phyloP scores from a whole-genome alignment of 495 filamentous ascomycete genomes.

The Penicillium antarcticum region DNA sequence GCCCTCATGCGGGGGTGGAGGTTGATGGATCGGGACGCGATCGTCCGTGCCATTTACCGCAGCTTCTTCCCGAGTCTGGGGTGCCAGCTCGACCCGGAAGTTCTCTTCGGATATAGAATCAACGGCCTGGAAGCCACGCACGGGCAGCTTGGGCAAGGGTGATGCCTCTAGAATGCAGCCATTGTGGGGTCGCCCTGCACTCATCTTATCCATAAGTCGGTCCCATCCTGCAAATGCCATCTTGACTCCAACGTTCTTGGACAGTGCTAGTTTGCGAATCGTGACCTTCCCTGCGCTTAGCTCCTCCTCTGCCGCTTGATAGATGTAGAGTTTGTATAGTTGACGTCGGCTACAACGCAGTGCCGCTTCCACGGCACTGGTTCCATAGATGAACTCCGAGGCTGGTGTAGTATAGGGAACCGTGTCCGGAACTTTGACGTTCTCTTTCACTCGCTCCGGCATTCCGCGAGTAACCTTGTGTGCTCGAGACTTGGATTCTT shows the following conservation, averaged over 20 bases:
- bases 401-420: conserved; percentile 81
- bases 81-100: conserved; percentile 58
- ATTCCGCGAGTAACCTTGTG: conserved; percentile 25
- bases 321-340: conserved; percentile 82
- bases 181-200: conserved; percentile 81
- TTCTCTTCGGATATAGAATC: conserved; percentile 29
- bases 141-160: conserved; percentile 69
- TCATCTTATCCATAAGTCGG: conserved; percentile 77
- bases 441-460: conserved; percentile 38
- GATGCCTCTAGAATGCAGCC: conserved; percentile 86
- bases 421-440: conserved; percentile 47
- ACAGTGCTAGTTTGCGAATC: conserved; percentile 57
- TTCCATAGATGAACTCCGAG: conserved; percentile 89
- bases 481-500: conserved; percentile 7
- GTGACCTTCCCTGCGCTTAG: conserved; percentile 34
- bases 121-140: conserved; percentile 54
- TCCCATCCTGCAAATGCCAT: conserved; percentile 53
- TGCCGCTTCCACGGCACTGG: conserved; percentile 76
- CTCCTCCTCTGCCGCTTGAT: conserved; percentile 43
- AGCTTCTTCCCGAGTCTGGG: conserved; percentile 72
- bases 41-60: conserved; percentile 62
- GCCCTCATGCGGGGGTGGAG: conserved; percentile 2
- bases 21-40: conserved; percentile 29
- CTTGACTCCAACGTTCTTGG: conserved; percentile 52
- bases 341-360: conserved; percentile 64